Percentiles rank a stretch among this genome's conserved stretches.
phyloP scores from a whole-genome alignment of 1,284 basidiomycete species.

The Chondrostereum purpureum region DNA sequence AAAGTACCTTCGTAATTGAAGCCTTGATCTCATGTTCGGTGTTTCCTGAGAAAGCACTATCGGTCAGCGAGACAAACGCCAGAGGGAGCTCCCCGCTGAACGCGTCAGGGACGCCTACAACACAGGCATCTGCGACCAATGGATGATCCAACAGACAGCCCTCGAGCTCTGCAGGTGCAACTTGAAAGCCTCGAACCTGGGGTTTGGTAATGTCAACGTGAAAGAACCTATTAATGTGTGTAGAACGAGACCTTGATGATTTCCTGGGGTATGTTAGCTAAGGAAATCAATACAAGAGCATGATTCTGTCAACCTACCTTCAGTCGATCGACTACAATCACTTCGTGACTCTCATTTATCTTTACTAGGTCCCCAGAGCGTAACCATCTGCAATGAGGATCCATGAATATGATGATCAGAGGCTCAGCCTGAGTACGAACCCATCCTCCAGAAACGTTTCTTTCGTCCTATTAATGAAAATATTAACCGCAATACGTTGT shows the following conservation, averaged over 20 bases:
- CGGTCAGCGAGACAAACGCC: slow-evolving; percentile 52
- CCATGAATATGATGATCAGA: slow-evolving; percentile 1
- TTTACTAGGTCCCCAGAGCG: slow-evolving; percentile 64
- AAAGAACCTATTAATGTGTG: slow-evolving; percentile 8
- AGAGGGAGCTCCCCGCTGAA: slow-evolving; percentile 66
- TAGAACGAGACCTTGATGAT: slow-evolving; percentile 39
- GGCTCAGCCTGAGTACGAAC: no score
- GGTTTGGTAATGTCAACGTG: no score
- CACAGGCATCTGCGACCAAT: slow-evolving; percentile 66
- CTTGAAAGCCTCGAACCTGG: slow-evolving; percentile 60
- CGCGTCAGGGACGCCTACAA: slow-evolving; percentile 73
- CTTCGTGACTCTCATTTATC: slow-evolving; percentile 47
- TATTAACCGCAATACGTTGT: background rate
- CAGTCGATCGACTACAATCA: slow-evolving; percentile 63
- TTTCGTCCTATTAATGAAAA: slow-evolving; percentile 35
- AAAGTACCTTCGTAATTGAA: slow-evolving; percentile 40
- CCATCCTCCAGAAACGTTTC: no score
- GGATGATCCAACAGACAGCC: slow-evolving; percentile 64
- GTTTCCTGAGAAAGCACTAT: slow-evolving; percentile 31
- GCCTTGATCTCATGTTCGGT: slow-evolving; percentile 32
- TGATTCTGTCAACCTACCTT: slow-evolving; percentile 41
- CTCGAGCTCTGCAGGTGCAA: slow-evolving; percentile 66
- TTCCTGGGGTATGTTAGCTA: slow-evolving; percentile 28
- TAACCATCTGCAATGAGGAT: slow-evolving; percentile 43
- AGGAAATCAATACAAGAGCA: background rate